Evolutionary conservation across 2,329 filamentous ascomycete genomes (phyloP), one percentile per base, ranked within the genome.

Genomic region (Calycina herbarum): DNA sequence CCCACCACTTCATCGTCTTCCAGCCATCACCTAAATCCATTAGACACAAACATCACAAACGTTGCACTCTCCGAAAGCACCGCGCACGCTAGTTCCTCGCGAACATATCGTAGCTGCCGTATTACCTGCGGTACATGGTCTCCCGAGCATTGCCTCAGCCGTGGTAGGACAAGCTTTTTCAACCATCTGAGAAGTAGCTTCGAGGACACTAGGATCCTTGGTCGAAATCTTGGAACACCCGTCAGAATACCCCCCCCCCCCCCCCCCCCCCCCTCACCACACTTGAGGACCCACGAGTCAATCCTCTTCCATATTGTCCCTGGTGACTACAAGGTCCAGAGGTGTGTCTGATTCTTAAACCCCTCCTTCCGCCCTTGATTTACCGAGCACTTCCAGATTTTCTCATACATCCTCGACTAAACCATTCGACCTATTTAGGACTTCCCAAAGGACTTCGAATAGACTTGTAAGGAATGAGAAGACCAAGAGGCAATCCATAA

Each of bases 71-170:
- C 60, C 60, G 48, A 65, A 57, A 66, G 54, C 33, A 68, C 66
- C 66, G 67, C 70, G 66, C 69, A 71, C 68, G 68, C 73, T 68
- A 71, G 64, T 67, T 65, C 57, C 62, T 70, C 71, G 70, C 71
- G 64, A 72, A 69, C 65, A 67, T 69, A 66, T 71, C 62, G 66
- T 64, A 67, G 63, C 73, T 74, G 73, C 70, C 59, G 73, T 75
- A 71, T 72, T 70, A 74, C 73, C 72, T 71, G 57, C 68, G 69
- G 59, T 69, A 67, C 66, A 66, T 68, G 33, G 65, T 66, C 72
- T 69, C 66, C 69, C 68, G 56, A 56, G 62, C 68, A 65, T 67
- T 71, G 66, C 69, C 70, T 70, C 66, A 62, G 66, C 61, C 63
- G 64, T 60, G 62, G 64, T 69, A 67, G 66, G 68, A 70, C 65